Evolutionary conservation across 2,329 filamentous ascomycete genomes (phyloP).

Genomic region (Fusarium sp.): DNA sequence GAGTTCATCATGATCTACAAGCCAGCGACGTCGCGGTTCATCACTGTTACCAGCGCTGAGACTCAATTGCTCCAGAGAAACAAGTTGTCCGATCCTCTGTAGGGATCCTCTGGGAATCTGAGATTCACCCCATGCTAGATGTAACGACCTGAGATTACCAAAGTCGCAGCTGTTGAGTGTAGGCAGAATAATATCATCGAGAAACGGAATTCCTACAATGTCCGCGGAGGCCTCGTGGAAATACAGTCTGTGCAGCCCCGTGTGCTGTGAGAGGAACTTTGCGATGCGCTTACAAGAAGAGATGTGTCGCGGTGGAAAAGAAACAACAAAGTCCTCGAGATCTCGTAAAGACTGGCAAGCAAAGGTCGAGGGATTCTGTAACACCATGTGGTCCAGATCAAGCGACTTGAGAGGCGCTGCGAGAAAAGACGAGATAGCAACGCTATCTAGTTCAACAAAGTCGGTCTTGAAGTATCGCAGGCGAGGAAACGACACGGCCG

Average conservation of each 20-base stretch:
- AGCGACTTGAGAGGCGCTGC: not conserved
- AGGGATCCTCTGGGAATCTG: constrained; percentile 1
- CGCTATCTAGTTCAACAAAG: not conserved
- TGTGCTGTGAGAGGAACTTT: not conserved
- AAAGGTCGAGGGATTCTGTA: not conserved
- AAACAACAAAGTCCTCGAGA: not conserved
- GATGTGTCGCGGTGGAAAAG: fast-evolving
- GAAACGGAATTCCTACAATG: not conserved
- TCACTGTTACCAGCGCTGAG: not conserved
- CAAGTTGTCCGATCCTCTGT: not conserved
- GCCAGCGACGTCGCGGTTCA: constrained; percentile 4
- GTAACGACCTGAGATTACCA: constrained; percentile 12
- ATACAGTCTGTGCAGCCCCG: not conserved
- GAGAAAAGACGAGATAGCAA: not conserved
- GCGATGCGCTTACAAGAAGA: not conserved
- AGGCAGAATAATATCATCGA: constrained; percentile 18
- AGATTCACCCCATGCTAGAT: constrained; percentile 9
- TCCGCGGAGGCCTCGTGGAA: not conserved
- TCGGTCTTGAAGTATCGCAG: not conserved
- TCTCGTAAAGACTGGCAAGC: not conserved
- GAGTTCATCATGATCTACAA: not conserved
- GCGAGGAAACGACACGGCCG: not conserved
- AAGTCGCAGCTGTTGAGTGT: not conserved
- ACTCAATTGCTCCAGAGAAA: constrained; percentile 20
- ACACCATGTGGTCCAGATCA: not conserved